Conservation (phyloP, 768 basidiomycete genomes). For the Trametes punicea region DNA sequence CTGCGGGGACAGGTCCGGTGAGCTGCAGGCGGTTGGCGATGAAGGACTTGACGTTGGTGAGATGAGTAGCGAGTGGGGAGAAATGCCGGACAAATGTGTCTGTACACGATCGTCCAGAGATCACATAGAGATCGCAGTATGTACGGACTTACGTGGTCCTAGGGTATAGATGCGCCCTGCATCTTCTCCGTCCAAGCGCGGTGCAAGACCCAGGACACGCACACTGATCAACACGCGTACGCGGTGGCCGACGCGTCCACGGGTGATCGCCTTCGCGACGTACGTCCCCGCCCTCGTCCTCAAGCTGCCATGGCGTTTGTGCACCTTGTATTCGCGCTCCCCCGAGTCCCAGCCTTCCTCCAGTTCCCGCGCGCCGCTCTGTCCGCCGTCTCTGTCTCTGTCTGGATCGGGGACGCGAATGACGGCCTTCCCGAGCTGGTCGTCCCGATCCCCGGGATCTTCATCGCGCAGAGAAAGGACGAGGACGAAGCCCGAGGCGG, state of each 20-base stretch:
- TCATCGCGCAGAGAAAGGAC: slow-evolving; percentile 25
- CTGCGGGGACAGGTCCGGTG: slow-evolving; percentile 39
- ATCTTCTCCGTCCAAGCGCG: slow-evolving; percentile 21
- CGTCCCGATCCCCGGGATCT: slow-evolving; percentile 27
- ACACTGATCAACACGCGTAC: slow-evolving; percentile 28
- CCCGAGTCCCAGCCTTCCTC: slow-evolving; percentile 29
- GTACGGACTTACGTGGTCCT: slow-evolving; percentile 33
- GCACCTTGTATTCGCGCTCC: slow-evolving; percentile 31
- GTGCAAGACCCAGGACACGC: slow-evolving; percentile 33
- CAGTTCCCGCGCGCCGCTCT: slow-evolving; percentile 7
- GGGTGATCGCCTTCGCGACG: slow-evolving; percentile 26
- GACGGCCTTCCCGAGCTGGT: slow-evolving; percentile 26
- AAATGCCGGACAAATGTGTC: slow-evolving; percentile 36
- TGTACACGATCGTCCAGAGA: slow-evolving; percentile 6
- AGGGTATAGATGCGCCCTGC: slow-evolving; percentile 37
- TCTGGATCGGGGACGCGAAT: slow-evolving; percentile 20
- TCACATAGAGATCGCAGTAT: background rate
- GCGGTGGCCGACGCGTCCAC: slow-evolving; percentile 28
- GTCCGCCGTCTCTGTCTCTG: slow-evolving; percentile 1
- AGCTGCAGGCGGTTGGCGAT: slow-evolving; percentile 44
- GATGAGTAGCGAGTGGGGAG: slow-evolving; percentile 35
- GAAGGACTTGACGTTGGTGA: slow-evolving; percentile 34
- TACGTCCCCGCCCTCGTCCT: slow-evolving; percentile 29
- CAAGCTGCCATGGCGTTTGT: slow-evolving; percentile 32
- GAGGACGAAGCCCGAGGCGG: slow-evolving; percentile 25